Base-by-base conservation (phyloP, 2,329 filamentous ascomycete species). In the Aschersonia sp. region DNA sequence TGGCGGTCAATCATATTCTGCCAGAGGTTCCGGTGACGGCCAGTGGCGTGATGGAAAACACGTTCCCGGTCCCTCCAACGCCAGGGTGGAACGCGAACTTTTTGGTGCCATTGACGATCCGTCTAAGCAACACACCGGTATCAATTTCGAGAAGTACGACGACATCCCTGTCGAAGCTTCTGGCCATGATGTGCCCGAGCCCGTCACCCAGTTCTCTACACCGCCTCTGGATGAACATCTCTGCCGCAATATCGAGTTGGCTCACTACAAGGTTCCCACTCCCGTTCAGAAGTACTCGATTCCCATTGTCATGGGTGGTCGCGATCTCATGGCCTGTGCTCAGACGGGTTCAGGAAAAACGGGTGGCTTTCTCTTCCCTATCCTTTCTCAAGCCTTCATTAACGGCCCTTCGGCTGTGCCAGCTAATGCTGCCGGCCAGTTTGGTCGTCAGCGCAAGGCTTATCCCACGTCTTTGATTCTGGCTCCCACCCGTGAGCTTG, bases 121-220 rank as follows among this genome's bases (percentile, higher is more conserved):
- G 53, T 81, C 84, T 56, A 97, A 95, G 77, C 86, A 95, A 67
- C 86, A 94, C 61, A 95, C 88, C 35, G 92, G 92, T 69, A 97
- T 98, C 84, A 98, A 98, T 79, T 98, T 98, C 65, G 84, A 95
- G 73, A 98, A 98, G 76, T 98, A 98, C 70, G 92, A 98, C 63
- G 92, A 98, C 67, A 98, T 98, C 56, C 92, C 92, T 48, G 92
- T 98, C 54, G 92, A 97, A 71, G 92, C 92, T 53, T 95, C 90
- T 51, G 92, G 92, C 51, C 83, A 87, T 47, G 81, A 94, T 62
- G 88, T 97, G 47, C 92, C 92, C 43, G 92, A 97, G 62, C 84
- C 90, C 41, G 87, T 95, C 56, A 82, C 82, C 55, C 76, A 81
- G 52, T 98, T 98, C 77, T 87, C 80, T 63, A 94, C 92, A 69